These are phyloP conservation scores for cucumber (Cucumis sativus) DNA, from an alignment of 306 rosid genomes.

Conservation along the genomic window Cucumber_9930_V3 NC_026657.2:8252501-8253000, in stretches of 20 bases:
- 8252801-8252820: slow-evolving; percentile 77
- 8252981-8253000: slow-evolving; percentile 82
- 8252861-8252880: slow-evolving; percentile 85
- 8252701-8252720: background rate
- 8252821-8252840: slow-evolving; percentile 63
- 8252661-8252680: background rate
- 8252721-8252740: background rate
- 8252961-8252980: slow-evolving; percentile 78
- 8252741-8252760: background rate
- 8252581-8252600: slow-evolving; percentile 91
- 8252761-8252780: background rate
- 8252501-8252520: background rate
- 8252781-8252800: slow-evolving; percentile 8
- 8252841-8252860: slow-evolving; percentile 79
- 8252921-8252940: slow-evolving; percentile 65
- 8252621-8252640: background rate
- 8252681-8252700: background rate
- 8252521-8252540: slow-evolving; percentile 36
- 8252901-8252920: slow-evolving; percentile 83
- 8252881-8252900: slow-evolving; percentile 94
- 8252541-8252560: slow-evolving; percentile 59
- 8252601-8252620: slow-evolving; percentile 5
- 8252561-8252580: slow-evolving; percentile 56
- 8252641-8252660: background rate
- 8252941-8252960: slow-evolving; percentile 73